Base-by-base conservation (phyloP, 305 asterid genomes). In the Rubia tinctorum region DNA sequence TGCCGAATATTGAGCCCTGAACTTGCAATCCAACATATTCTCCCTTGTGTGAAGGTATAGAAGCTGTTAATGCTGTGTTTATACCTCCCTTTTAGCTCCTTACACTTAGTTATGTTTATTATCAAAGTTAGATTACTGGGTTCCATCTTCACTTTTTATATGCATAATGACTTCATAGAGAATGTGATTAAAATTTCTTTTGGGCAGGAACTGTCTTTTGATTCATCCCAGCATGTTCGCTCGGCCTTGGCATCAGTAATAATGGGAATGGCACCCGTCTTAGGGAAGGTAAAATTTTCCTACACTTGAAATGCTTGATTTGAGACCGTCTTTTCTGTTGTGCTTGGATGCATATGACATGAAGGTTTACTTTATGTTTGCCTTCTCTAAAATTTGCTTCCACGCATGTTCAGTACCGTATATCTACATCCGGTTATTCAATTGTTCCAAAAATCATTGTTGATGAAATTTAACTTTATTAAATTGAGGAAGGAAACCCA, bases 1-100 rank as follows among this genome's bases (percentile, higher is more conserved):
- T 88, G 91, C 73, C 86, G 85, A 71, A 90, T 90, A 78, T 86
- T 88, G 78, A 85, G 82, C 80, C 89, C 96, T 0, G 95, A 87
- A 72, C 89, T 88, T 72, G 89, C 92, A 47, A 79, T 90, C 74
- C 91, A 87, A 83, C 92, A 90, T 72, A 88, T 90, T 72, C 76
- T 71, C 65, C 79, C 75, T 39, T 56, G 77, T 45, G 77, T 78
- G 71, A 72, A 72, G 71, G 77, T 81, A 71, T 69, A 56, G 66
- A 75, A 69, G 42, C 8, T 39, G 8, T 39, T 39, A 6, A 30
- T 72, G 53, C 25, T 71, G 61, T 40, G 11, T 1, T 49, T 66
- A 47, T 27, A 37, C 15, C 27, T 44, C 22, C 49, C 42, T 49
- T 43, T 67, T 68, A 60, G 20, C 65, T 77, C 11, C 20, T 5